These are phyloP conservation scores for Monilinia aucupariae DNA, from an alignment of 2,329 filamentous ascomycete genomes.

Conservation along the genomic window DNA sequence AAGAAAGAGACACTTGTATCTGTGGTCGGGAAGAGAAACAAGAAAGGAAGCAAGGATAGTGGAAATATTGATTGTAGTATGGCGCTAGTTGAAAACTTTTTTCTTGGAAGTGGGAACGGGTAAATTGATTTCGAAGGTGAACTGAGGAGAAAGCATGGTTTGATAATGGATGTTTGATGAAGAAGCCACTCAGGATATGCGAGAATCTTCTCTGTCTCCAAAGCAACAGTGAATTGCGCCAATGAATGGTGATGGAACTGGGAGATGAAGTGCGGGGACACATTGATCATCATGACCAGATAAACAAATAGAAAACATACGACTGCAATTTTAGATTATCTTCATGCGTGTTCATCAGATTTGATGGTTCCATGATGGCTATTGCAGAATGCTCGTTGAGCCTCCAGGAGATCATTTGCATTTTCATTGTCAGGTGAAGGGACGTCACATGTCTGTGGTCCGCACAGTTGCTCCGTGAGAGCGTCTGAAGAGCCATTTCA, in stretches of 20 bases:
- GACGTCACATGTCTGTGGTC: not conserved
- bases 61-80: not conserved
- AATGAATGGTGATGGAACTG: not conserved
- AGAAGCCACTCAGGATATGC: not conserved
- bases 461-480: not conserved
- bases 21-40: not conserved
- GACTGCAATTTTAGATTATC: not conserved
- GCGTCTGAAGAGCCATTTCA: not conserved
- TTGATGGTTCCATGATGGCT: not conserved
- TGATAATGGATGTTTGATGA: not conserved
- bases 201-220: not conserved
- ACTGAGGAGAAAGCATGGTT: not conserved
- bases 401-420: not conserved
- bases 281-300: not conserved
- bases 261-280: slow-evolving; percentile 5
- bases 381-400: not conserved
- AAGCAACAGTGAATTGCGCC: slow-evolving; percentile 2
- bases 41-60: not conserved
- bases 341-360: not conserved
- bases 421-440: no score
- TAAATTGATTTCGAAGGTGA: slow-evolving; percentile 5
- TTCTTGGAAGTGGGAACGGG: slow-evolving; percentile 1
- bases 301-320: not conserved
- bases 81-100: slow-evolving; percentile 5
- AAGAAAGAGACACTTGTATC: not conserved